Evolutionary conservation across 257 asterid species (phyloP), one percentile per base, ranked within the genome.

Genomic region (Solanum sitiens): DNA sequence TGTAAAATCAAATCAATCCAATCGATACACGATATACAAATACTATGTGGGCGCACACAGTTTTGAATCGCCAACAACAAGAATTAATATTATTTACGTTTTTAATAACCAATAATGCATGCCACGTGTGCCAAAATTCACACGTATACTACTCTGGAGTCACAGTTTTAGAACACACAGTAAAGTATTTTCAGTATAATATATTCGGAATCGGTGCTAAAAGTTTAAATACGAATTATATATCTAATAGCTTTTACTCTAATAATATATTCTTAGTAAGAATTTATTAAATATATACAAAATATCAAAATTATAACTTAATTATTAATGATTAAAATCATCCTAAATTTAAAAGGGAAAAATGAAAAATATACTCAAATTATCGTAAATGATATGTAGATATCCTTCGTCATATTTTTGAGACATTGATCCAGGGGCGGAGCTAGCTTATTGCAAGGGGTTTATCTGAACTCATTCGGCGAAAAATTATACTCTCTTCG

Each of bases 391-490:
- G 3, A 4, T 53, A 53, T 6, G 0, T 1, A 53, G 0, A 53
- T 2, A 53, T 0, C 2, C 0, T 16, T 0, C 10, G 23, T 53
- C 23, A 53, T 16, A 53, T 0, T 53, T 16, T 16, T 53, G 3
- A 0, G 21, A 5, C 0, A 53, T 53, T 53, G 61, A 1, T 1
- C 7, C 39, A 5, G 1, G 1, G 1, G 0, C n/a, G n/a, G n/a
- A n/a, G n/a, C n/a, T n/a, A n/a, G n/a, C n/a, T n/a, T n/a, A n/a
- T n/a, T n/a, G n/a, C n/a, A n/a, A n/a, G n/a, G n/a, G n/a, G n/a
- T n/a, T n/a, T n/a, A n/a, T n/a, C n/a, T n/a, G n/a, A n/a, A n/a
- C n/a, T n/a, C n/a, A n/a, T n/a, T 35, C 0, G 0, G 6, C 6
- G 7, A 1, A 35, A 35, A 35, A 35, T 35, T 5, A 6, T 37